Evolutionary conservation across 345 rosid species (phyloP), one percentile per base, ranked within the genome.

Genomic region (Gynandropsis gynandra): DNA sequence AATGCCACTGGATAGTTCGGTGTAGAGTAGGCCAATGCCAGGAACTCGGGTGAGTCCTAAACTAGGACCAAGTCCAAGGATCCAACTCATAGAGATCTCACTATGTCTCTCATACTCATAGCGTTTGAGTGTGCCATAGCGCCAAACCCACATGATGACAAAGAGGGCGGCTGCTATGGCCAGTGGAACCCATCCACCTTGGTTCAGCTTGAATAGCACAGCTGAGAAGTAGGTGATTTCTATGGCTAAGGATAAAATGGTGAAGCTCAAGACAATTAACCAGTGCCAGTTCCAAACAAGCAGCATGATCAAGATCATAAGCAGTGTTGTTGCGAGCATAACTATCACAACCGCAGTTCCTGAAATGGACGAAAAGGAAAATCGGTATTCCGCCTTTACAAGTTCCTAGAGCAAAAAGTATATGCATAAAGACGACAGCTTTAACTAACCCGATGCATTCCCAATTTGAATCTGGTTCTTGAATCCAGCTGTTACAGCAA

Each of bases 111-210:
- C 82, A 47, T 76, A 76, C 35, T 74, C 77, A 5, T 76, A 56
- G 80, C 78, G 80, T 54, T 79, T 78, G 59, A 80, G 84, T 65
- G 87, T 76, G 51, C 92, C 87, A 24, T 83, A 74, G 60, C 77
- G 80, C 87, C 87, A 83, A 51, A 77, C 82, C 44, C 80, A 83
- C 90, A 83, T 80, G 12, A 77, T 68, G 54, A 80, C 59, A 5
- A 82, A 80, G 7, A 83, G 84, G 48, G 76, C 50, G 43, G 78
- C 34, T 14, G 87, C 80, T 58, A 83, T 77, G 42, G 79, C 87
- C 60, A 83, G 80, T 14, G 92, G 92, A 58, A 83, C 74, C 87
- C 92, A 83, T 51, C 92, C 87, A 20, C 87, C 82, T 54, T 77
- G 77, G 0, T 73, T 72, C 64, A 78, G 56, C 63, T 83, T 83